Base-by-base conservation (phyloP, 192 early-diverging fungal genomes). In the Linderina pennispora region DNA sequence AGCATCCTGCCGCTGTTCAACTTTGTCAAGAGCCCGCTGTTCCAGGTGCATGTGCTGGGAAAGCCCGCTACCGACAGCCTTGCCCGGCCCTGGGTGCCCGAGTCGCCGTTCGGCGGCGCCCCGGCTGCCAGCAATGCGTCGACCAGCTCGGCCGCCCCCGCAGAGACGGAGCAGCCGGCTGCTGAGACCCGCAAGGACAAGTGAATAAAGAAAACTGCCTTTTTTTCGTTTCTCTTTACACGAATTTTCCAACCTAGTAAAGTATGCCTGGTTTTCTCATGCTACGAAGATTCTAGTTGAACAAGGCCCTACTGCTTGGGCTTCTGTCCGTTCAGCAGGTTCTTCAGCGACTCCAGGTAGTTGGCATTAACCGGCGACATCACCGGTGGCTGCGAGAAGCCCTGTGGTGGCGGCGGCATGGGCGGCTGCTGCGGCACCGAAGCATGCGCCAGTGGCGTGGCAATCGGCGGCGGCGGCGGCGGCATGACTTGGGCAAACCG, bases 81-180 rank as follows among this genome's bases (percentile, higher is more conserved):
- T 35, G 78, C 74, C 55, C 80, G 94, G 43, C 94, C 94, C 14
- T 97, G 90, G 83, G 80, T 84, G 62, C 76, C 77, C 6, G 76
- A 79, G 25, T 77, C 75, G 43, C 87, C 88, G 48, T 87, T 94
- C 64, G n/a, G n/a, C n/a, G 88, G 53, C 21, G 59, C 58, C 16
- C 34, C 64, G 23, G 50, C 50, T 20, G 56, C 55, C 23, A 32
- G 34, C 22, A 25, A 14, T 26, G 39, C 14, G 28, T 32, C 6
- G 6, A 31, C 6, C 28, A 31, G 28, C 28, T 8, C 6, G 6
- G 28, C 5, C 28, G 28, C 35, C 33, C 14, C 33, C 17, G 23
- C 26, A 3, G 22, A 41, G 11, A 18, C 16, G 16, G 44, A 42
- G 3, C 26, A 28, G 6, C 40, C 42, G 8, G 40, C 45, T 24